These are phyloP conservation scores for Exidia glandulosa DNA, from an alignment of 768 basidiomycete genomes.

Conservation along the genomic window DNA sequence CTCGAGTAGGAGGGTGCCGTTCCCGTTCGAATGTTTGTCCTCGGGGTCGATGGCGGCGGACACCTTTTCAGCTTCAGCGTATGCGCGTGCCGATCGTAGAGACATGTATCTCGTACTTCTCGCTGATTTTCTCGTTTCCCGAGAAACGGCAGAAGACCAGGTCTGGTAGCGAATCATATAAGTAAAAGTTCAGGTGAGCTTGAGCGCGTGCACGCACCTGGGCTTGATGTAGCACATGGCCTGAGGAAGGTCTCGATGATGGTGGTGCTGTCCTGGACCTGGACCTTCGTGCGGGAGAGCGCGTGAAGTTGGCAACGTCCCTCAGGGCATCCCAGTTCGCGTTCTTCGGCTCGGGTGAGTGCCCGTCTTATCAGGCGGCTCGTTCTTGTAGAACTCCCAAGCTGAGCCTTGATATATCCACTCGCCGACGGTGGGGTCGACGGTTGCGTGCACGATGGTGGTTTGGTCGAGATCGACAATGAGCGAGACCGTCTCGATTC, in stretches of 20 bases:
- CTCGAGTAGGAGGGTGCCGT: slow-evolving; percentile 1
- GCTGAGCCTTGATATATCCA: slow-evolving; percentile 84
- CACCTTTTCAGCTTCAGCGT: slow-evolving; percentile 93
- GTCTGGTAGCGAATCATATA: slow-evolving; percentile 39
- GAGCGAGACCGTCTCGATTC: slow-evolving; percentile 81
- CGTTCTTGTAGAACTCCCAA: slow-evolving; percentile 53
- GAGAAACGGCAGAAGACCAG: slow-evolving; percentile 77
- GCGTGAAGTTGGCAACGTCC: slow-evolving; percentile 82
- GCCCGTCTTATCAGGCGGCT: background rate
- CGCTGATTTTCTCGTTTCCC: slow-evolving; percentile 48
- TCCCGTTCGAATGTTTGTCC: slow-evolving; percentile 14
- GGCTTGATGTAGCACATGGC: slow-evolving; percentile 93
- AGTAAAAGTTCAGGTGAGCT: background rate
- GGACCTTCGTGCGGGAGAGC: slow-evolving; percentile 70
- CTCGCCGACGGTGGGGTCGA: slow-evolving; percentile 96
- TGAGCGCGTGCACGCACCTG: slow-evolving; percentile 41
- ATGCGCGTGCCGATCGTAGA: slow-evolving; percentile 99
- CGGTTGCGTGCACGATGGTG: slow-evolving; percentile 95
- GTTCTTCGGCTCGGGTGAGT: slow-evolving; percentile 47
- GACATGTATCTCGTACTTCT: slow-evolving; percentile 96
- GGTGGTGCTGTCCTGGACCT: slow-evolving; percentile 29
- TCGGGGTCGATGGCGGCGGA: slow-evolving; percentile 90
- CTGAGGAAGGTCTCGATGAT: slow-evolving; percentile 25
- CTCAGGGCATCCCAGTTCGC: slow-evolving; percentile 88
- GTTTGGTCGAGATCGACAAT: slow-evolving; percentile 99